Base-by-base conservation (phyloP, 345 rosid genomes). In the Ceriops zippeliana region DNA sequence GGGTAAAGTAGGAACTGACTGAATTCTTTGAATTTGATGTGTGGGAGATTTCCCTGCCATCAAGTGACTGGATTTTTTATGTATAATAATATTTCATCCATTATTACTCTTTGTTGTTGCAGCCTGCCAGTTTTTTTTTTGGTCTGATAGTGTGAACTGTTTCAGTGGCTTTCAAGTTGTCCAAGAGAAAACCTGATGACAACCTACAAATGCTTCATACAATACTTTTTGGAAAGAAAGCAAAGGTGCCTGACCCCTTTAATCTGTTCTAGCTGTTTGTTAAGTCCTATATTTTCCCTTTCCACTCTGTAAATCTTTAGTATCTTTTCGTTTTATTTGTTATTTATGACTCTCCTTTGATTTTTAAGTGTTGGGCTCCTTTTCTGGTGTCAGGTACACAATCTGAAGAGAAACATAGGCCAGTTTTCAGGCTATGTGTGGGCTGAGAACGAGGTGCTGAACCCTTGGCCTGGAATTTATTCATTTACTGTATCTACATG, bases 151-250 rank as follows among this genome's bases (percentile, higher is more conserved):
- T 66, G 52, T 70, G 49, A 60, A 63, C 26, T 74, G 69, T 83
- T 88, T 84, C 93, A 95, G 99, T 91, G 88, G 96, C 97, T 73
- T 87, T 88, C 86, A 90, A 91, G 84, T 74, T 95, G 74, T 91
- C 99, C 60, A 91, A 90, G 96, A 89, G 92, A 81, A 95, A 91
- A 81, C 72, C 96, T 71, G 97, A 95, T 52, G 97, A 90, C 68
- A 89, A 85, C 76, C 88, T 95, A 69, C 89, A 84, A 63, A 61
- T 84, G 69, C 88, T 95, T 65, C 99, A 95, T 62, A 69, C 79
- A 24, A 79, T 95, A 73, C 92, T 95, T 56, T 95, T 82, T 70
- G 99, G 97, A 78, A 95, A 95, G 90, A 95, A 91, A 83, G 99
- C 86, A 67, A 95, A 95, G 97, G 99, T 95, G 70, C 70, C n/a